Evolutionary conservation across 306 rosid species (phyloP).

Genomic region (Vigna unguiculata): DNA sequence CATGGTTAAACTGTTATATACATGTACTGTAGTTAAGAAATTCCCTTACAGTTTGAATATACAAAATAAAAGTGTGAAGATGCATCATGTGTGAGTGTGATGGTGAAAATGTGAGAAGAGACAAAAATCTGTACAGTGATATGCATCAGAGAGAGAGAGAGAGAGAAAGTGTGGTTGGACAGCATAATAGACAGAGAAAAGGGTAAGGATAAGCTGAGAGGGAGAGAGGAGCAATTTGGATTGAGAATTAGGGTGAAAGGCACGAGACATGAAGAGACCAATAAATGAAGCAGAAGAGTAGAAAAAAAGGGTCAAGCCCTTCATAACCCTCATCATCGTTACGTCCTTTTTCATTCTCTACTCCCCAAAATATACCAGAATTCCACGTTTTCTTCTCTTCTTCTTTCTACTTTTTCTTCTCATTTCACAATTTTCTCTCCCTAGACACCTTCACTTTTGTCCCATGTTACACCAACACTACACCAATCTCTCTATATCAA

Average conservation of each 20-base stretch:
- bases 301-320: constrained; percentile 51
- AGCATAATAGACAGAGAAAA: constrained; percentile 51
- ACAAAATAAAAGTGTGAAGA: background rate
- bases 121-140: constrained; percentile 18
- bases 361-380: constrained; percentile 93
- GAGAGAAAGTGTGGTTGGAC: constrained; percentile 31
- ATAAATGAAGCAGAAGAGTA: background rate
- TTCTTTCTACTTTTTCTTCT: background rate
- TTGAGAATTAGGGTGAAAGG: constrained; percentile 88
- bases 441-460: constrained; percentile 44
- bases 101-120: constrained; percentile 27
- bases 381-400: constrained; percentile 59
- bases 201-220: constrained; percentile 42
- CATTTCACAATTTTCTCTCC: background rate
- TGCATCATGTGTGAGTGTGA: constrained; percentile 16
- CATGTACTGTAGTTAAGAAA: background rate
- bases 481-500: constrained; percentile 9
- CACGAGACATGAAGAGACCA: constrained; percentile 61
- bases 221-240: constrained; percentile 81
- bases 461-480: constrained; percentile 58
- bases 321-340: constrained; percentile 95
- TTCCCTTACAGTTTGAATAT: background rate
- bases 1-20: too few species aligned
- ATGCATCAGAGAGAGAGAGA: background rate
- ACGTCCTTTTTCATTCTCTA: constrained; percentile 87